Evolutionary conservation across 1,284 basidiomycete species (phyloP), one percentile per base, ranked within the genome.

Genomic region (Heterobasidion irregulare): DNA sequence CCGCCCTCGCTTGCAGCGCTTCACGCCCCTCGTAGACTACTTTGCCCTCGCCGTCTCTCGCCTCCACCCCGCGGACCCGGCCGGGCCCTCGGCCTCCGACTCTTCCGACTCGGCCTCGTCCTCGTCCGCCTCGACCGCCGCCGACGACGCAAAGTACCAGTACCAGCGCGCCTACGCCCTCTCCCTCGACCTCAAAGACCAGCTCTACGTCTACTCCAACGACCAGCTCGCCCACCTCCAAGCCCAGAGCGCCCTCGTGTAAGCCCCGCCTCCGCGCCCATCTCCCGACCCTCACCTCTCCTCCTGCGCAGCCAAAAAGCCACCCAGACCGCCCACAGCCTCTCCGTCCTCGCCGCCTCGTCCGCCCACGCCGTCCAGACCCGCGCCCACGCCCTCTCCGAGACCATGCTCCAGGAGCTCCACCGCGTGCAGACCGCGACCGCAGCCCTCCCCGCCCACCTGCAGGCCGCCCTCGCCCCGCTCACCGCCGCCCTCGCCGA

Each of bases 171-270:
- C 78, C 48, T 75, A 80, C 57, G 73, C 75, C 43, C 77, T 91
- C 53, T 84, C 86, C 32, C 77, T 75, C 62, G 78, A 79, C 51
- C 72, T 89, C 59, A 77, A 75, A 57, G 80, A 82, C 62, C 78
- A 84, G 61, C 62, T 89, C 51, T 77, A 77, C 60, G 77, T 73
- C 33, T 84, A 84, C 65, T 86, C 87, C 2, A 74, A 77, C 51
- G 84, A 88, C 58, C 87, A 89, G 63, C 67, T 89, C 64, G 85
- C 81, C 60, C 79, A 86, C 58, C 70, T 89, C 48, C 83, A 84
- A 64, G 72, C 74, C n/a, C 88, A 90, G 61, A 85, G 72, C 58
- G 74, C 69, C 50, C 69, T 89, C 50, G 77, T 87, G 80, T 87
- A 69, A 53, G 83, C 72, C 34, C 45, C 52, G 32, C 12, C 18